phyloP scores from a whole-genome alignment of 177 flowering plant genomes.

The Tripterygium wilfordii region DNA sequence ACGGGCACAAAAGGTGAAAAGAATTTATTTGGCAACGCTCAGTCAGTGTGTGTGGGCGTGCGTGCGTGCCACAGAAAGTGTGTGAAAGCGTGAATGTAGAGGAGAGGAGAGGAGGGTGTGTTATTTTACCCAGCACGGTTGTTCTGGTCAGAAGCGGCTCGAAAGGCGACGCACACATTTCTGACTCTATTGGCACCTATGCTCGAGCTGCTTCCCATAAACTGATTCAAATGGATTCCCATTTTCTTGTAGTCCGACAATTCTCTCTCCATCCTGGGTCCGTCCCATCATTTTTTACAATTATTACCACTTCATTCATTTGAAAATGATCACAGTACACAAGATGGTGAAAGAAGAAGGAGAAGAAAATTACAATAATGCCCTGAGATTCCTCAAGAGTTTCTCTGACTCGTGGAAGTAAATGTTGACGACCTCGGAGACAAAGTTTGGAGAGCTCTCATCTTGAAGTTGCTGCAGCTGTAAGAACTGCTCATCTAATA shows the following conservation, averaged over 20 bases:
- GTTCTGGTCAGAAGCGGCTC: slow-evolving; percentile 75
- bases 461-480: slow-evolving; percentile 95
- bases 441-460: slow-evolving; percentile 84
- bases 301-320: too few species aligned
- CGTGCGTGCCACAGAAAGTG: too few species aligned
- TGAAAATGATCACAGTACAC: too few species aligned
- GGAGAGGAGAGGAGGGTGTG: too few species aligned
- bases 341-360: too few species aligned
- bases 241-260: slow-evolving; percentile 73
- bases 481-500: slow-evolving; percentile 90
- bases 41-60: too few species aligned
- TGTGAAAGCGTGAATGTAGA: too few species aligned
- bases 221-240: slow-evolving; percentile 85
- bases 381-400: slow-evolving; percentile 62
- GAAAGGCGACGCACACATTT: slow-evolving; percentile 81
- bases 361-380: slow-evolving; percentile 34
- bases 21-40: too few species aligned
- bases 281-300: too few species aligned
- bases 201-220: slow-evolving; percentile 97
- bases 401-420: slow-evolving; percentile 91
- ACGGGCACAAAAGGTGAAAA: too few species aligned
- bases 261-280: slow-evolving; percentile 80
- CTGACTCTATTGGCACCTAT: slow-evolving; percentile 88
- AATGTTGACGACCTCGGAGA: slow-evolving; percentile 70
- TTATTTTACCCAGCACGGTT: slow-evolving; percentile 59